phyloP scores from a whole-genome alignment of 345 rosid species.

The Pelargonium nanum region DNA sequence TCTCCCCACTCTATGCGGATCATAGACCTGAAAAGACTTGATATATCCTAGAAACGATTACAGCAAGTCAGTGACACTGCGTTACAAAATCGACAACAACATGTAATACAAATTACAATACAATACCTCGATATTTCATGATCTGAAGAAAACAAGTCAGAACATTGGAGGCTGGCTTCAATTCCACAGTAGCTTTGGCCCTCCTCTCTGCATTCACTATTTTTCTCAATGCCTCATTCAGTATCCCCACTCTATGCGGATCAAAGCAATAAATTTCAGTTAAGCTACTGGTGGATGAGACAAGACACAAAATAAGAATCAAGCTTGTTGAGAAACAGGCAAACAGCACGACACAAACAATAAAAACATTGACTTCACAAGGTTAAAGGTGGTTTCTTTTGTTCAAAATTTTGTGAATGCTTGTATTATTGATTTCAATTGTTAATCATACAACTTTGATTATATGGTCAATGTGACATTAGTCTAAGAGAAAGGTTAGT shows the following conservation, averaged over 20 bases:
- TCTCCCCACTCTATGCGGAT: conserved; percentile 84
- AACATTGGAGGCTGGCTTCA: conserved; percentile 73
- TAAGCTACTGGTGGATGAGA: no score
- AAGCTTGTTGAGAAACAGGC: no score
- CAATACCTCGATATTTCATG: conserved; percentile 70
- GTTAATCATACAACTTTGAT: no score
- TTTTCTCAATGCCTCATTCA: conserved; percentile 76
- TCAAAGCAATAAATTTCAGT: background rate
- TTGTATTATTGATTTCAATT: no score
- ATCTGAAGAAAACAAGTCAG: conserved; percentile 80
- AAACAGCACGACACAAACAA: no score
- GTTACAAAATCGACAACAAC: background rate
- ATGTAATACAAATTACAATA: background rate
- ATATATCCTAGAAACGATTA: conserved; percentile 43
- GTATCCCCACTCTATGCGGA: conserved; percentile 20
- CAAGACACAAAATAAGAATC: no score
- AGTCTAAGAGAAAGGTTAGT: no score
- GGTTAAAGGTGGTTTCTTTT: no score
- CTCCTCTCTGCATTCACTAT: conserved; percentile 89
- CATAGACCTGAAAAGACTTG: conserved; percentile 54
- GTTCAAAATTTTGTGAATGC: no score
- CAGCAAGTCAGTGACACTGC: conserved; percentile 7
- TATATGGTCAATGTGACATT: no score
- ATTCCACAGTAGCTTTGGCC: conserved; percentile 60
- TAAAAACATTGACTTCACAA: no score